Base-by-base conservation (phyloP, 2,329 filamentous ascomycete species). In the Akanthomyces muscarius region DNA sequence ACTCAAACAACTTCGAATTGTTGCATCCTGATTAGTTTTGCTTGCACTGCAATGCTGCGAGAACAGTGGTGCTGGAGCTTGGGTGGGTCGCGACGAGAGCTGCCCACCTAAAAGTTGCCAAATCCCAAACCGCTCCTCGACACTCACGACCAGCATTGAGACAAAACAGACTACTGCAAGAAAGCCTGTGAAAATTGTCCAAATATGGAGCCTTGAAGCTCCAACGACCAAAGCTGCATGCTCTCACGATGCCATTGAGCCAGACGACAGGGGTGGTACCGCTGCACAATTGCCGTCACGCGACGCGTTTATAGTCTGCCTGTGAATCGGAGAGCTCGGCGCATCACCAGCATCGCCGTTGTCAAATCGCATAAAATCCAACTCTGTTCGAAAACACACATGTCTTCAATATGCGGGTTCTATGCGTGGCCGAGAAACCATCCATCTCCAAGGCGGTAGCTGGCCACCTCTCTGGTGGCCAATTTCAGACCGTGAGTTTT, bases 401-500 rank as follows among this genome's bases (percentile, higher is more conserved):
- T 38, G 45, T 28, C 28, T 56, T 42, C 25, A 81, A 78, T 73
- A 85, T 85, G 76, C 83, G 74, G 69, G 78, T 85, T 45, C 73
- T 85, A 14, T 85, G 82, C 67, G 82, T 85, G 69, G 82, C 83
- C 48, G 83, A 85, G 69, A 85, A 99, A 82, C 92, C 92, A 42
- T 96, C 94, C 48, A 97, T 99, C 66, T 92, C 95, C 63, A 97
- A 95, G 77, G 92, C 94, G 44, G 94, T 99, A 56, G 91, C 95
- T 45, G 86, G 87, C 63, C 94, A 98, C 80, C 83, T 99, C 33
- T 90, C 90, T 38, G 94, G 95, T 56, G 91, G 91, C 54, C 79
- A 80, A 21, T 81, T 88, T 64, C 84, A 86, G 73, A 88, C 86
- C 61, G 92, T 96, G 76, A 75, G 88, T 78, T 30, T 52, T 18